These are phyloP conservation scores for Kazachstania viticola DNA, from an alignment of 805 yeast species.

Conservation along the genomic window DNA sequence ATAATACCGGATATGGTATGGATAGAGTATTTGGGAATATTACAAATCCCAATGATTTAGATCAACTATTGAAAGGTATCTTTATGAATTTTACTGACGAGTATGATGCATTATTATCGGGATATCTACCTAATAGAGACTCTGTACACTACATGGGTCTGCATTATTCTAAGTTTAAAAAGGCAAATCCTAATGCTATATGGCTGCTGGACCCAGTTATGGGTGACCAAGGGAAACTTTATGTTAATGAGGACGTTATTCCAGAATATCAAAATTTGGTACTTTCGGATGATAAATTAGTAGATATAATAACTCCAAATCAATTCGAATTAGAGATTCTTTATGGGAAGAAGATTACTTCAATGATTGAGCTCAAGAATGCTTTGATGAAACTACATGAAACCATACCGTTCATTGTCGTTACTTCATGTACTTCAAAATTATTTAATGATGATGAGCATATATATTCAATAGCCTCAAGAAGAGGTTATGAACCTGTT, in stretches of 20 bases:
- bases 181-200: slow-evolving; percentile 23
- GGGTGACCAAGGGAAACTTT: slow-evolving; percentile 67
- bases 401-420: slow-evolving; percentile 15
- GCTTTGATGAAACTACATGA: slow-evolving; percentile 42
- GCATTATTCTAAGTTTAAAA: slow-evolving; percentile 30
- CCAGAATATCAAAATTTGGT: slow-evolving; percentile 39
- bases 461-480: slow-evolving; percentile 37
- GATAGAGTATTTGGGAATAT: slow-evolving; percentile 33
- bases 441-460: slow-evolving; percentile 17
- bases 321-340: slow-evolving; percentile 79
- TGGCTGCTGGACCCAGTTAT: slow-evolving; percentile 70
- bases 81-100: slow-evolving; percentile 19
- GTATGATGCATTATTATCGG: slow-evolving; percentile 51
- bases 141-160: slow-evolving; percentile 36
- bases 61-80: slow-evolving; percentile 31
- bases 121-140: slow-evolving; percentile 52
- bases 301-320: slow-evolving; percentile 79
- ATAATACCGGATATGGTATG: slow-evolving; percentile 74
- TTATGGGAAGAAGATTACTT: slow-evolving; percentile 37
- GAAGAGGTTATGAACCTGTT: slow-evolving; percentile 16
- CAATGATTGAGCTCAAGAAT: slow-evolving; percentile 27
- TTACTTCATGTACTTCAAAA: slow-evolving; percentile 17
- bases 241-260: slow-evolving; percentile 48
- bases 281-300: slow-evolving; percentile 33
- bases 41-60: slow-evolving; percentile 31